Evolutionary conservation across 805 yeast genomes (phyloP).

Genomic region (Peterozyma toletana): DNA sequence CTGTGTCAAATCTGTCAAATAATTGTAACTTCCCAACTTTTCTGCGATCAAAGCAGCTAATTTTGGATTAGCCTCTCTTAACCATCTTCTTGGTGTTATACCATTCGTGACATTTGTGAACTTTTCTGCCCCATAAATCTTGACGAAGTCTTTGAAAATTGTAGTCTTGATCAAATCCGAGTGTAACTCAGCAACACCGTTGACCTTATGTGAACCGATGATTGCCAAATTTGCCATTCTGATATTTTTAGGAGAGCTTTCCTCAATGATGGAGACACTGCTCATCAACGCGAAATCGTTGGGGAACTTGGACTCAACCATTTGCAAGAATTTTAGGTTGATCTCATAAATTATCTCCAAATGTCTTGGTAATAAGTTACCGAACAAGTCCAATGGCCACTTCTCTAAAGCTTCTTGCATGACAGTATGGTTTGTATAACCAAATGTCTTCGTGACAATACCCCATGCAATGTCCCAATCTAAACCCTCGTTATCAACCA

Average conservation of each 20-base stretch:
- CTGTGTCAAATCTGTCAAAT: conserved; percentile 57
- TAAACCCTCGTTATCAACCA: conserved; percentile 77
- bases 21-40: conserved; percentile 63
- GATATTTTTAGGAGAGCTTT: conserved; percentile 70
- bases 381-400: conserved; percentile 85
- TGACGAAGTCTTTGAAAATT: conserved; percentile 84
- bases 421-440: conserved; percentile 93
- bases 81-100: conserved; percentile 95
- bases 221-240: conserved; percentile 92
- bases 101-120: conserved; percentile 93
- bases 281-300: conserved; percentile 56
- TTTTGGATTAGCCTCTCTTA: conserved; percentile 85
- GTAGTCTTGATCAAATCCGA: conserved; percentile 86
- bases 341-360: conserved; percentile 84
- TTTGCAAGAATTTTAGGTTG: conserved; percentile 70
- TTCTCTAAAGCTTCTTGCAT: conserved; percentile 93
- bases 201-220: conserved; percentile 87
- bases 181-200: conserved; percentile 94
- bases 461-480: conserved; percentile 84
- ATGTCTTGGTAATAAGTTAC: conserved; percentile 81
- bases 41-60: conserved; percentile 68
- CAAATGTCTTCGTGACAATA: conserved; percentile 73
- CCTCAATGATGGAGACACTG: conserved; percentile 82
- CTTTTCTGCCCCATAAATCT: conserved; percentile 71
- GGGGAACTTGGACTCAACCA: conserved; percentile 73